These are phyloP conservation scores for Lactifluus subvellereus DNA, from an alignment of 768 basidiomycete species.

Conservation along the genomic window DNA sequence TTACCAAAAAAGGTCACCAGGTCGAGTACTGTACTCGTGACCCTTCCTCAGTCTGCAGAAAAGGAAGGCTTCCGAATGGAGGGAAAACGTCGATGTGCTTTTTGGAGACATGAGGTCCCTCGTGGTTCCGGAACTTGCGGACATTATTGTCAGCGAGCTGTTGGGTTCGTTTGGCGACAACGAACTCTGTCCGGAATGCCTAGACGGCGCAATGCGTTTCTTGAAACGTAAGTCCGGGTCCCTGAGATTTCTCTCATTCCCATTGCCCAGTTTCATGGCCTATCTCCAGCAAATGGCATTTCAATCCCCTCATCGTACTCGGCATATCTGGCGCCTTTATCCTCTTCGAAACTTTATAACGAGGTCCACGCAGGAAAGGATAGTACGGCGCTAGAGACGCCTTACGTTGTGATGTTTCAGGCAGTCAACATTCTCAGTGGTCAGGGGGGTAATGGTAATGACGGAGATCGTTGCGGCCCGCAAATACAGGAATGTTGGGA, in stretches of 20 bases:
- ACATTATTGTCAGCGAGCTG: conserved; percentile 93
- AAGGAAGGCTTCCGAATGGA: conserved; percentile 79
- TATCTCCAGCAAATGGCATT: conserved; percentile 70
- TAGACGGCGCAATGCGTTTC: conserved; percentile 92
- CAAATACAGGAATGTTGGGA: conserved; percentile 95
- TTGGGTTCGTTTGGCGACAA: conserved; percentile 98
- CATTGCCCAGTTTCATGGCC: conserved; percentile 6
- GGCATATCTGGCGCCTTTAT: conserved; percentile 88
- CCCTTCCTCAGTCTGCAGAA: conserved; percentile 64
- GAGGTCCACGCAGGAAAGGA: conserved; percentile 67
- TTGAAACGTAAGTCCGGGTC: conserved; percentile 52
- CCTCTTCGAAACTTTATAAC: conserved; percentile 87
- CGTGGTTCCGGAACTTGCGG: conserved; percentile 77
- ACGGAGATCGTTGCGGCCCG: conserved; percentile 65
- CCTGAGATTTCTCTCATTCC: neutral
- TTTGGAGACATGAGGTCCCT: conserved; percentile 92
- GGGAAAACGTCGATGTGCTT: conserved; percentile 67
- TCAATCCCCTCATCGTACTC: conserved; percentile 97
- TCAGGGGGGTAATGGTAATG: conserved; percentile 54
- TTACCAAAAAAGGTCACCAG: conserved; percentile 18
- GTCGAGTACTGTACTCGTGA: conserved; percentile 8
- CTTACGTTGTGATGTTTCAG: conserved; percentile 98
- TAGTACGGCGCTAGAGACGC: conserved; percentile 78
- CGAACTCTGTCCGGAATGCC: conserved; percentile 94
- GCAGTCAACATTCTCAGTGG: conserved; percentile 87